These are phyloP conservation scores for Mycena vitilis DNA, from an alignment of 768 basidiomycete species.

Conservation along the genomic window DNA sequence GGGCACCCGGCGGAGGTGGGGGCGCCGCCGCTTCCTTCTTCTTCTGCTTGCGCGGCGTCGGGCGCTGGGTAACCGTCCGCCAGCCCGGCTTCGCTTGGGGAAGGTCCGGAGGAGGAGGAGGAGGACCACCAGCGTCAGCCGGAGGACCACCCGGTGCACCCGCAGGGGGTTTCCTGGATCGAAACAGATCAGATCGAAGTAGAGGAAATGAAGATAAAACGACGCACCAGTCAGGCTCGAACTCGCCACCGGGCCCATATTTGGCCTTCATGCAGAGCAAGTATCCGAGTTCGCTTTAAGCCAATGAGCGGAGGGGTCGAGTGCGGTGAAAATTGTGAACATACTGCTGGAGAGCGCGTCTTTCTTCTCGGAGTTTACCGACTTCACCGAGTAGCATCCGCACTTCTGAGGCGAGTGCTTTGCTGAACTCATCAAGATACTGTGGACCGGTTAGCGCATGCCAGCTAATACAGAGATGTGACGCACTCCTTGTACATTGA, in stretches of 20 bases:
- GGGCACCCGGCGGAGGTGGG: slow-evolving; percentile 45
- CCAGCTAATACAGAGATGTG: background rate
- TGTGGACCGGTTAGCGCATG: slow-evolving; percentile 41
- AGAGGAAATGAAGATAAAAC: background rate
- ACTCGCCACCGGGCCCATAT: slow-evolving; percentile 88
- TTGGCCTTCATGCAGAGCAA: slow-evolving; percentile 78
- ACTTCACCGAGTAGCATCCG: slow-evolving; percentile 87
- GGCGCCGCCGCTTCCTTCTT: slow-evolving; percentile 53
- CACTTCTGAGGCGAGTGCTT: slow-evolving; percentile 84
- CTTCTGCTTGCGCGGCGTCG: slow-evolving; percentile 56
- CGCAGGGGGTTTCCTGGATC: slow-evolving; percentile 60
- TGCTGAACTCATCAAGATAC: slow-evolving; percentile 92
- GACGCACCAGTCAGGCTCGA: slow-evolving; percentile 81
- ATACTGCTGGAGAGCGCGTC: slow-evolving; percentile 82
- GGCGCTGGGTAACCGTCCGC: slow-evolving; percentile 58
- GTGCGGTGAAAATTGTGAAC: slow-evolving; percentile 44
- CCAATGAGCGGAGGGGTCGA: slow-evolving; percentile 4
- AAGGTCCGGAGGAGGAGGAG: slow-evolving; percentile 54
- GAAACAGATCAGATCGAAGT: slow-evolving; percentile 11
- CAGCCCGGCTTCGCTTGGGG: slow-evolving; percentile 67
- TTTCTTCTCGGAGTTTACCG: slow-evolving; percentile 83
- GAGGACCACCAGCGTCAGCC: slow-evolving; percentile 49
- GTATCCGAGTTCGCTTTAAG: slow-evolving; percentile 76
- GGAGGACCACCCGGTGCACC: slow-evolving; percentile 57
- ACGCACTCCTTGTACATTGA: slow-evolving; percentile 84